Conservation (phyloP, 1,139 yeast species). For the Tardiomyces depauwii region DNA sequence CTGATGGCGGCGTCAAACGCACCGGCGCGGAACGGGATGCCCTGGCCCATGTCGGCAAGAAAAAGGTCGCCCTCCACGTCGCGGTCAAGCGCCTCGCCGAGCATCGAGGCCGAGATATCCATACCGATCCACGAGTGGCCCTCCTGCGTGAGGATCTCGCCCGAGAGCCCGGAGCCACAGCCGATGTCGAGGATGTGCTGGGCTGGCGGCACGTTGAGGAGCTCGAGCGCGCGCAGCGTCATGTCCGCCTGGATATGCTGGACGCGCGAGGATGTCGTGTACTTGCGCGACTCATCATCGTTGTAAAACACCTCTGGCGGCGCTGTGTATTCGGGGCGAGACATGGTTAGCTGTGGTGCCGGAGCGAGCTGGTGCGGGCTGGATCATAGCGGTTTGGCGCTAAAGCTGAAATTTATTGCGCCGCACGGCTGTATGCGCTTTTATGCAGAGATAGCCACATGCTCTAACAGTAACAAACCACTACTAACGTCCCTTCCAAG, state of each 20-base stretch:
- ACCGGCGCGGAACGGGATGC: slow-evolving; percentile 93
- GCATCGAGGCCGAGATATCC: slow-evolving; percentile 95
- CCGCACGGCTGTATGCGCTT: too few species aligned
- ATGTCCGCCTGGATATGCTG: slow-evolving; percentile 96
- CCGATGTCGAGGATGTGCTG: slow-evolving; percentile 84
- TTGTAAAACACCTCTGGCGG: slow-evolving; percentile 96
- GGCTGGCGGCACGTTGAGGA: slow-evolving; percentile 56
- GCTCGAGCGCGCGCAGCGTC: slow-evolving; percentile 88
- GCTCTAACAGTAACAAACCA: too few species aligned
- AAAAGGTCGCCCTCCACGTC: slow-evolving; percentile 91
- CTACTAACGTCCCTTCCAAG: too few species aligned
- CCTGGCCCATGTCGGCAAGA: slow-evolving; percentile 74
- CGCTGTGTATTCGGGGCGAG: slow-evolving; percentile 94
- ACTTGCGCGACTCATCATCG: slow-evolving; percentile 79
- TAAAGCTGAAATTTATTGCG: too few species aligned
- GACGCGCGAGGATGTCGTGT: slow-evolving; percentile 88
- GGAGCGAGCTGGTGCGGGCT: too few species aligned
- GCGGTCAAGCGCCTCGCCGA: slow-evolving; percentile 86
- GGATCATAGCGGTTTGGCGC: too few species aligned
- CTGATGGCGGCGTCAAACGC: slow-evolving; percentile 95
- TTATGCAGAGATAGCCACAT: too few species aligned
- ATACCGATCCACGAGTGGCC: slow-evolving; percentile 94
- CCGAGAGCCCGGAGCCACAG: slow-evolving; percentile 94
- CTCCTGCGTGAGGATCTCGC: slow-evolving; percentile 88
- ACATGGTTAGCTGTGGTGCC: too few species aligned